Evolutionary conservation across 352 stramenopile species (phyloP), one percentile per base, ranked within the genome.

Genomic region (Globisporangium apiculatum): DNA sequence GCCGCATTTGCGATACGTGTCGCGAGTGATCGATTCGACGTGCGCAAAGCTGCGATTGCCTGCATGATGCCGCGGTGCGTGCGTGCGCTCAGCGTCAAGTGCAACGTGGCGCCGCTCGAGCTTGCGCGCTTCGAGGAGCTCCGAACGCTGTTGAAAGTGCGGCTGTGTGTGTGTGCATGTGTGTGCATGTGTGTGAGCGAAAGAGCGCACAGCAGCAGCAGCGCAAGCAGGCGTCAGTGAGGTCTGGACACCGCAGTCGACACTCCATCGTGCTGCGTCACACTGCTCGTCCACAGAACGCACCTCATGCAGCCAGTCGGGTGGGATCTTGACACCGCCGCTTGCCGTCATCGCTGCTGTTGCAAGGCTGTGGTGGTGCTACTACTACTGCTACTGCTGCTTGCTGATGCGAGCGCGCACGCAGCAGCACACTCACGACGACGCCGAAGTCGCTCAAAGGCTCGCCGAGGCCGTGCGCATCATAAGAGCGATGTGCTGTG

Each of bases 231-330:
- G 24, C 24, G 24, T 31, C 24, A 31, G 1, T 31, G 24, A 31
- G 24, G 3, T 31, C 24, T 31, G 24, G 24, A 31, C 24, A 31
- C 3, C 24, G 24, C 24, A 31, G 24, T 31, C 24, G 1, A 31
- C 24, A 31, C 24, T 31, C 24, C 24, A 31, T 31, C 24, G 24
- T 31, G 24, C 24, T 31, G 24, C 24, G 24, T 3, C 24, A 31
- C 24, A 31, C 1, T 31, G 24, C 24, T 31, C 24, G 24, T 31
- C 15, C 8, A 50, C 50, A 41, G 8, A 51, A 65, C 68, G 46
- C 47, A 82, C 73, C 48, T 60, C 59, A 49, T 61, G 72, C 10
- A 84, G 64, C 78, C 78, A 88, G 36, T 88, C 70, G 17, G 72
- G 66, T 9, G 76, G 78, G 48, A 86, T 76, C 66, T 71, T 75